Evolutionary conservation across 192 early-diverging fungal genomes (phyloP).

Genomic region (Podochytrium sp.): DNA sequence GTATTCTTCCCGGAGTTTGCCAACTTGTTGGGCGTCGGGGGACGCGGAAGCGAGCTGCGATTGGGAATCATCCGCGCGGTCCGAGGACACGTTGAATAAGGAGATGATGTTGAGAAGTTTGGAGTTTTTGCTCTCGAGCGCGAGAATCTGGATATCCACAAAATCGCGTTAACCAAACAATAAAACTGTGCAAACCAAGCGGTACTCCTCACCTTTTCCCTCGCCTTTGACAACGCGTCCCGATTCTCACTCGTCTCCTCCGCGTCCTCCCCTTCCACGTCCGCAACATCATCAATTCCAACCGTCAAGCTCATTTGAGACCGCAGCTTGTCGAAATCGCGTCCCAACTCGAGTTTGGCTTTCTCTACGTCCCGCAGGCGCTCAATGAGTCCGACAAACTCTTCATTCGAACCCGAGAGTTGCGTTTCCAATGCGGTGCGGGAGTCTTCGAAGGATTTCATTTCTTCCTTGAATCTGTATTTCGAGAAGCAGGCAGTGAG

Average conservation of each 20-base stretch:
- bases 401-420: conserved; percentile 1
- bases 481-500: too few species aligned
- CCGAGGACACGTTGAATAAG: background rate
- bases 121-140: background rate
- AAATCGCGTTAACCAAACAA: background rate
- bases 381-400: conserved; percentile 13
- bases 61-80: background rate
- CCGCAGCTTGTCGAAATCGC: background rate
- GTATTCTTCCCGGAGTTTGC: background rate
- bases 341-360: background rate
- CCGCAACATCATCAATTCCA: background rate
- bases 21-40: background rate
- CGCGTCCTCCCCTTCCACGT: background rate
- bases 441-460: background rate
- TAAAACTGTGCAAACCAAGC: too few species aligned
- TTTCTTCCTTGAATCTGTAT: background rate
- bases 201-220: background rate
- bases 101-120: conserved; percentile 1
- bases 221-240: background rate
- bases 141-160: background rate
- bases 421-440: background rate
- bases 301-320: too few species aligned
- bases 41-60: background rate
- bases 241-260: too few species aligned
- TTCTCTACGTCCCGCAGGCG: background rate